phyloP scores from a whole-genome alignment of 345 rosid species.

The Euphorbia pulcherrima region DNA sequence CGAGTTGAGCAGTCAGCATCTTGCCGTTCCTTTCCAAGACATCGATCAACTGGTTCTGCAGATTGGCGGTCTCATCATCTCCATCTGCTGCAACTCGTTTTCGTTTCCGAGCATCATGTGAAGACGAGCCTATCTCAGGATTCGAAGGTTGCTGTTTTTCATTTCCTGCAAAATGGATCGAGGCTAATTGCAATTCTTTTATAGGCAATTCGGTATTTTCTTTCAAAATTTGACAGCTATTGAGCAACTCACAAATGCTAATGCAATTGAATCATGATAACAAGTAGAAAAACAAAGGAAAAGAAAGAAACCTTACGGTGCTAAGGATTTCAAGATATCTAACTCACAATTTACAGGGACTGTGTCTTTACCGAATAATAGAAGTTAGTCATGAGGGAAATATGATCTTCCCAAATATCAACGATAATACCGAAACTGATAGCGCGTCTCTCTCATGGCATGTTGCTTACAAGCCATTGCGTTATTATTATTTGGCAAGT shows the following conservation, averaged over 20 bases:
- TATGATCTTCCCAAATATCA: neutral
- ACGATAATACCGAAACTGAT: neutral
- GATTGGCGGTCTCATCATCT: constrained; percentile 39
- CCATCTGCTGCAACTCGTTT: constrained; percentile 43
- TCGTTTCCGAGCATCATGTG: constrained; percentile 65
- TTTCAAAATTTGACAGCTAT: neutral
- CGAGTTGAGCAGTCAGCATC: constrained; percentile 72
- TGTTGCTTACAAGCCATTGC: neutral
- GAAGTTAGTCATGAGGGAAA: neutral
- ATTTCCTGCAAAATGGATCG: constrained; percentile 14
- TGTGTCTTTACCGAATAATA: neutral
- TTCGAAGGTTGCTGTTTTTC: constrained; percentile 44
- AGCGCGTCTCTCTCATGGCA: too few relatives aligned
- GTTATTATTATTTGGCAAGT: neutral
- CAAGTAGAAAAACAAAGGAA: neutral
- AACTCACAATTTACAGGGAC: neutral
- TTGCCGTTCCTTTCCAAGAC: constrained; percentile 71
- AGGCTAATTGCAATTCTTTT: neutral
- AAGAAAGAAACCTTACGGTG: neutral
- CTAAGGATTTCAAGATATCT: neutral
- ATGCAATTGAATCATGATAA: too few relatives aligned
- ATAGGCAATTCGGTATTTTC: neutral
- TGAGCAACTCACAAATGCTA: neutral
- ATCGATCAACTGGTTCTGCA: constrained; percentile 50
- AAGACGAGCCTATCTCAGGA: constrained; percentile 53